Conservation (phyloP, 202 grass and related monocot species). For the Panicum hallii region DNA sequence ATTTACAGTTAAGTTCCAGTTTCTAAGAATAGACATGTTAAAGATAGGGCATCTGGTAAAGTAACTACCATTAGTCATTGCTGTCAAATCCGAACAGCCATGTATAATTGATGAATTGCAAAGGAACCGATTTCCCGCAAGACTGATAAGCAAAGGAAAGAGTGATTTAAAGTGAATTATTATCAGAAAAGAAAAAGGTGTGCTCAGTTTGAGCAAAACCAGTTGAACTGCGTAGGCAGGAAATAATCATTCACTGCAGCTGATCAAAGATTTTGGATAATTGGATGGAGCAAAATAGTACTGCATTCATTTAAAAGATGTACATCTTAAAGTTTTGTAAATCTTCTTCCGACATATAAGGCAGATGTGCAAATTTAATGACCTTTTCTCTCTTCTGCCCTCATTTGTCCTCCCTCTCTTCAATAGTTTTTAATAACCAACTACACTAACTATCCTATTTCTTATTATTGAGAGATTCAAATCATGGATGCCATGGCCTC, state of each 20-base stretch:
- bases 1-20: conserved; percentile 40
- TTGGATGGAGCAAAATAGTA: conserved; percentile 28
- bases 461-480: conserved; percentile 2
- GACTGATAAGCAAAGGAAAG: conserved; percentile 55
- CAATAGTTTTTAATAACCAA: background rate
- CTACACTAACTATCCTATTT: background rate
- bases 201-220: conserved; percentile 11
- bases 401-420: background rate
- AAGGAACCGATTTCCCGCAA: conserved; percentile 85
- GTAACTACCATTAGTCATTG: conserved; percentile 66
- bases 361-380: background rate
- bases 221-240: background rate
- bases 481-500: background rate
- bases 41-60: conserved; percentile 40
- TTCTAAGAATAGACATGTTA: conserved; percentile 28
- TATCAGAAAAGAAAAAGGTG: conserved; percentile 1
- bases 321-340: background rate
- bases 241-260: conserved; percentile 34
- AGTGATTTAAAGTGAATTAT: conserved; percentile 13
- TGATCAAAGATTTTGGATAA: conserved; percentile 23
- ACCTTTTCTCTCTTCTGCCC: background rate
- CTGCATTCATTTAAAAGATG: background rate
- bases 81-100: conserved; percentile 71
- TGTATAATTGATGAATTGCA: conserved; percentile 83
- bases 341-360: conserved; percentile 20